These are phyloP conservation scores for Kwoniella bestiolae DNA, from an alignment of 768 basidiomycete species.

Conservation along the genomic window DNA sequence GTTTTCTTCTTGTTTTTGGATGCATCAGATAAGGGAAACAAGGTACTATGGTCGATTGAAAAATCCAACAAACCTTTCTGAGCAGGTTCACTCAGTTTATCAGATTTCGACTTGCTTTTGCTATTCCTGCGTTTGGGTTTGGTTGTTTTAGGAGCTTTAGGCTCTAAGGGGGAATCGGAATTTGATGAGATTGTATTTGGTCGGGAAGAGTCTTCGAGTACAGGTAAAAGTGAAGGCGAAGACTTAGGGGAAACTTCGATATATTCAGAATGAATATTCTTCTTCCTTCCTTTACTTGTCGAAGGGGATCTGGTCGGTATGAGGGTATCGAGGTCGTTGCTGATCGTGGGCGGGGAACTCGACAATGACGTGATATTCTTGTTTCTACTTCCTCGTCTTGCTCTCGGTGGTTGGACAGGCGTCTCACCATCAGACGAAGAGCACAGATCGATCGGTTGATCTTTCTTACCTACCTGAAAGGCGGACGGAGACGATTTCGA, in stretches of 20 bases:
- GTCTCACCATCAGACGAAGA: conserved; percentile 14
- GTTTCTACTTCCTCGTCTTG: not conserved
- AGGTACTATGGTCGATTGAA: not conserved
- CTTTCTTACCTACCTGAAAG: conserved; percentile 4
- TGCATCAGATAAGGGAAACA: not conserved
- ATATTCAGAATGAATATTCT: not conserved
- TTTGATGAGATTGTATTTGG: too few species aligned
- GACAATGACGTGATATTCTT: not conserved
- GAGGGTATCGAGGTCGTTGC: not conserved
- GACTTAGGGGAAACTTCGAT: not conserved
- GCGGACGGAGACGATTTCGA: conserved; percentile 26
- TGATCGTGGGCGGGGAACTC: too few species aligned
- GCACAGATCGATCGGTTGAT: conserved; percentile 22
- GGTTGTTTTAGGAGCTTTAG: too few species aligned
- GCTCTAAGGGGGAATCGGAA: too few species aligned
- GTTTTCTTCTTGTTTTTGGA: not conserved
- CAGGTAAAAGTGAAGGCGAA: not conserved
- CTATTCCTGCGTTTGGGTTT: too few species aligned
- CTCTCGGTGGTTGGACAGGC: not conserved
- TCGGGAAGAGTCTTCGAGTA: not conserved
- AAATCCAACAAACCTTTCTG: not conserved
- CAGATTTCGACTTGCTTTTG: too few species aligned
- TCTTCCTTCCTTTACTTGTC: not conserved
- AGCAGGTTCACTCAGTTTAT: too few species aligned
- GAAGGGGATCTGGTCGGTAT: too few species aligned